Conservation (phyloP, 305 asterid genomes). For the Solanum hybrid region DNA sequence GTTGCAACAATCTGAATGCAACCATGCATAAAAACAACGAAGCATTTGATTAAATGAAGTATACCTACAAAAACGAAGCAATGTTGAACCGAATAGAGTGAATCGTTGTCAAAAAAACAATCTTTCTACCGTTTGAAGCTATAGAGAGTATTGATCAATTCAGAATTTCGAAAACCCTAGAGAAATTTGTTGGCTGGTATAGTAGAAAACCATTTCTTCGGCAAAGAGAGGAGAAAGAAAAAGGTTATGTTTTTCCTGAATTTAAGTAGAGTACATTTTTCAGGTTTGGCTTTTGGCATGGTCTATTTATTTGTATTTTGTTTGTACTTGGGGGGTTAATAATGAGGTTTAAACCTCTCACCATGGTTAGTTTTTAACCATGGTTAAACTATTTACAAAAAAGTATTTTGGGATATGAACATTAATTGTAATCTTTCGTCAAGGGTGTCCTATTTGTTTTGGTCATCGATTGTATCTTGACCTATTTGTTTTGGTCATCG, state of each 20-base stretch:
- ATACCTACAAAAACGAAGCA: conserved; percentile 1
- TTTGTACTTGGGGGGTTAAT: conserved; percentile 2
- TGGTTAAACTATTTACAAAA: background rate
- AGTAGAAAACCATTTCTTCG: background rate
- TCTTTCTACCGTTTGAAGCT: background rate
- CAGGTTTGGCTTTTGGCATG: background rate
- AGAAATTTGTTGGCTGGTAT: background rate
- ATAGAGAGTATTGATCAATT: background rate
- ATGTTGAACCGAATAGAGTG: background rate
- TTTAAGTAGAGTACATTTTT: background rate
- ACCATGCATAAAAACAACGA: background rate
- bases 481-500: background rate
- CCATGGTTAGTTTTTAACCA: conserved; percentile 17
- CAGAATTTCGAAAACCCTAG: background rate
- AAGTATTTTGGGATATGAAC: background rate
- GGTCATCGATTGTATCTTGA: background rate
- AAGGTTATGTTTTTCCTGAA: conserved; percentile 3
- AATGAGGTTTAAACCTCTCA: background rate
- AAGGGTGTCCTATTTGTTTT: background rate
- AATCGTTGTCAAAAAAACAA: background rate
- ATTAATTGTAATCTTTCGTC: background rate
- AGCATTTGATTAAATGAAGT: background rate
- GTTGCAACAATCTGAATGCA: background rate
- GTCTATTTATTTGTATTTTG: background rate
- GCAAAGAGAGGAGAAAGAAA: background rate